phyloP scores from a whole-genome alignment of 1,284 basidiomycete species.

The Xanthoconium separans region DNA sequence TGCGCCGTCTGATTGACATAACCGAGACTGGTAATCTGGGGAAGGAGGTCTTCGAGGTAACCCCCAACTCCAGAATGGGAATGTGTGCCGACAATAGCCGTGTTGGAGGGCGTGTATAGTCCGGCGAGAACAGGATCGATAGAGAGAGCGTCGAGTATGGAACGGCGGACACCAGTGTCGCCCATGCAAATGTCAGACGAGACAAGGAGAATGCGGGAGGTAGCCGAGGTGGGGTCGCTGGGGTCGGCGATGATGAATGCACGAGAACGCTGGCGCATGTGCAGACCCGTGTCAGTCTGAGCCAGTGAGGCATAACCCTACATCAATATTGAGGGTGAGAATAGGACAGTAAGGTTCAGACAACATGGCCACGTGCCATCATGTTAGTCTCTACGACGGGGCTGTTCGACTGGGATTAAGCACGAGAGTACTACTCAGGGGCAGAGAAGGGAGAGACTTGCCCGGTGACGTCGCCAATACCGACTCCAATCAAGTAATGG shows the following conservation, averaged over 20 bases:
- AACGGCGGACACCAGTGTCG: constrained; percentile 73
- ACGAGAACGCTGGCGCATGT: constrained; percentile 77
- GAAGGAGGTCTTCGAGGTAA: constrained; percentile 74
- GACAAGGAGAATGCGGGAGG: constrained; percentile 70
- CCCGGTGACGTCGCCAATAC: constrained; percentile 79
- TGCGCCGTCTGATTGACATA: constrained; percentile 68
- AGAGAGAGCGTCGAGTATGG: constrained; percentile 60
- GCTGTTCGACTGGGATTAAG: constrained; percentile 33
- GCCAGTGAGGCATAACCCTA: constrained; percentile 71
- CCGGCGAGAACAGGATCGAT: constrained; percentile 50
- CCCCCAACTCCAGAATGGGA: constrained; percentile 78
- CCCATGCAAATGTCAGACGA: constrained; percentile 83
- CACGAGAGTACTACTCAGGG: not conserved
- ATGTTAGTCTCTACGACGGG: constrained; percentile 77
- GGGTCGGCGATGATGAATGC: constrained; percentile 72
- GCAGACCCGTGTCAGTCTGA: constrained; percentile 76
- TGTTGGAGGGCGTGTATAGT: constrained; percentile 68
- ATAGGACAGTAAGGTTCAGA: not conserved
- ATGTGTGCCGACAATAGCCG: constrained; percentile 79
- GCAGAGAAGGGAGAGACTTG: constrained; percentile 24
- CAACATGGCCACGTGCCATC: constrained; percentile 49
- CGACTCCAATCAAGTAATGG: constrained; percentile 35
- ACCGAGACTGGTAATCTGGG: constrained; percentile 74
- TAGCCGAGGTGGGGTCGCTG: constrained; percentile 35
- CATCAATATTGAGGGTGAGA: constrained; percentile 1